These are phyloP conservation scores for Limnanthes douglasii DNA, from an alignment of 345 rosid species.

Conservation along the genomic window DNA sequence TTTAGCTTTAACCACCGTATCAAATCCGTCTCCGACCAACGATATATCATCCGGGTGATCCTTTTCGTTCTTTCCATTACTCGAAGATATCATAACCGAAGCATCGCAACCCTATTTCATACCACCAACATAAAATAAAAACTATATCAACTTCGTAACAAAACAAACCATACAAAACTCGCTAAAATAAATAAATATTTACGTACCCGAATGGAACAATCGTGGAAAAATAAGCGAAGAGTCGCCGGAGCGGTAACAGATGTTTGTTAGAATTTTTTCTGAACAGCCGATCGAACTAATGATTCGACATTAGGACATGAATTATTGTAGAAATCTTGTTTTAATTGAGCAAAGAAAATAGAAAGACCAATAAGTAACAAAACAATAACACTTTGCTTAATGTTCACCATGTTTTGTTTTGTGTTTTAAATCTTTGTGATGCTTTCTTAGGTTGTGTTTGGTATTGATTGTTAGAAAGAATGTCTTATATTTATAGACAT, in stretches of 20 bases:
- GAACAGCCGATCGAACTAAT: constrained; percentile 36
- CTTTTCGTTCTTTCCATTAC: constrained; percentile 26
- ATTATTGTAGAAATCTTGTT: constrained; percentile 19
- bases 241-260: constrained; percentile 45
- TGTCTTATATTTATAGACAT: not conserved
- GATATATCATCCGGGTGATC: constrained; percentile 46
- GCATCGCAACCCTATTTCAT: constrained; percentile 50
- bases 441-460: not conserved
- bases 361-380: constrained; percentile 9
- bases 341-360: constrained; percentile 27
- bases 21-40: constrained; percentile 59
- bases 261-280: constrained; percentile 38
- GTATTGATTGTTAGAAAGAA: not conserved
- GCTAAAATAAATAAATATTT: not conserved
- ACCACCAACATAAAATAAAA: not conserved
- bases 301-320: constrained; percentile 48
- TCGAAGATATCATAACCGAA: constrained; percentile 24
- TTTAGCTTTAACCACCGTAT: constrained; percentile 51
- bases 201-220: constrained; percentile 46
- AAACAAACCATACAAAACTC: not conserved
- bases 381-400: constrained; percentile 9
- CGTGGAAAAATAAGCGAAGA: constrained; percentile 53
- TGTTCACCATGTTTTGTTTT: constrained; percentile 11
- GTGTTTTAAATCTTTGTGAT: not conserved
- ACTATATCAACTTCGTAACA: not conserved